Base-by-base conservation (phyloP, 2,329 filamentous ascomycete genomes). In the Tolypocladium inflatum region DNA sequence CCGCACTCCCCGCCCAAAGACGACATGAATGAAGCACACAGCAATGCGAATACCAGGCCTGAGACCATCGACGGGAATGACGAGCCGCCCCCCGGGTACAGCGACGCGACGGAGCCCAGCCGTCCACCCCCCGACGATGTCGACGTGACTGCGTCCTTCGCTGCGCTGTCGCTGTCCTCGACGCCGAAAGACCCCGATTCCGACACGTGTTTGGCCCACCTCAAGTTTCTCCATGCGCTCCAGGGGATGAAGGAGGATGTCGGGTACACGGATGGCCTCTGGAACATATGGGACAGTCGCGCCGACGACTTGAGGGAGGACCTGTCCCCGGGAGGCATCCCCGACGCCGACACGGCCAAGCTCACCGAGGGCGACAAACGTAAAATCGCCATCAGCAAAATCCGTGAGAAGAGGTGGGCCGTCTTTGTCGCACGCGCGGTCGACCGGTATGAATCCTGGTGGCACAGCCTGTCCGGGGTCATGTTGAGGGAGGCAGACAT, bases 391-490 rank as follows among this genome's bases (percentile, higher is more conserved):
- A 71, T 84, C 17, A 79, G 80, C 56, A 76, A 77, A 55, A 73
- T 89, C 37, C 77, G 84, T 17, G 88, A 91, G 73, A 90, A 90
- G 74, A 76, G 88, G 67, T 91, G 89, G 89, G 81, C 82, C 0
- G 67, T 91, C 11, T 91, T 84, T 67, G 78, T 90, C 6, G 79
- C 84, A 1, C 79, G 85, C 54, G 88, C 88, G 1, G 87, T 84
- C 0, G 81, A 86, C 54, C 79, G 89, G 8, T 92, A 90, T 64
- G 77, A 83, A 60, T 68, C 69, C 1, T 92, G 88, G 89, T 88
- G 85, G 81, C 66, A 74, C 1, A 68, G 70, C 3, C 65, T 77
- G 26, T 62, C 57, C 11, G 59, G 65, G 0, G 59, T 63, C 0
- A 64, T 64, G 35, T 63, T 81, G 55, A 68, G 62, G 0, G 72